Evolutionary conservation across 2,329 filamentous ascomycete genomes (phyloP).

Genomic region (Aspergillus brasiliensis): DNA sequence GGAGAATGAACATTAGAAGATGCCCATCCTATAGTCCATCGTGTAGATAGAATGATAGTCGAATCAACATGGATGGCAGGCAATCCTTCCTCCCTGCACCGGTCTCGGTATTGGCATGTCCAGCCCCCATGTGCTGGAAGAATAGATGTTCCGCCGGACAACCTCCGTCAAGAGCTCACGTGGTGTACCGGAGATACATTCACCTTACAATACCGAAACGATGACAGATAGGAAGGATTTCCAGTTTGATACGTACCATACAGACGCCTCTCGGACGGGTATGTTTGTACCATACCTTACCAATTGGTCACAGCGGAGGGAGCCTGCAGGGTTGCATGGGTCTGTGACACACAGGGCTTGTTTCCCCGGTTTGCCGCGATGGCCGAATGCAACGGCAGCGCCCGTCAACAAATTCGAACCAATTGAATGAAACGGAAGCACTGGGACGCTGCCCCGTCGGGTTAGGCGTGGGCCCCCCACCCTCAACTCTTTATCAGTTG

Average conservation of each 20-base stretch:
- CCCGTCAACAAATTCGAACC: slow-evolving; percentile 5
- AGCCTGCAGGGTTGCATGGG: neutral
- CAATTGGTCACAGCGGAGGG: neutral
- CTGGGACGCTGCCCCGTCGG: neutral
- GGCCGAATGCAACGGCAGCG: slow-evolving; percentile 33
- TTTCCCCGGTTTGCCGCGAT: slow-evolving; percentile 23
- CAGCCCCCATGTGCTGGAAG: neutral
- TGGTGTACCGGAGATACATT: neutral
- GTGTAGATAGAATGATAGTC: no score
- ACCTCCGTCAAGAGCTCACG: neutral
- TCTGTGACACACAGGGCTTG: neutral
- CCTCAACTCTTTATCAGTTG: neutral
- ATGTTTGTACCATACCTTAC: neutral
- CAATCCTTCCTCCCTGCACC: no score
- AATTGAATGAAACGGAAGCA: neutral
- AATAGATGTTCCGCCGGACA: neutral
- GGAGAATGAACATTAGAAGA: no score
- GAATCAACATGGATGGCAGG: no score
- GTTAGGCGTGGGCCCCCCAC: slow-evolving; percentile 1
- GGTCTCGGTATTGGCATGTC: neutral
- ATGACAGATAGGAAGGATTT: neutral
- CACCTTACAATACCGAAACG: neutral
- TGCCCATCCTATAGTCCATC: no score
- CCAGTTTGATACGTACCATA: neutral
- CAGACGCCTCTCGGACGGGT: neutral